Percentiles rank a stretch among this genome's conserved stretches.
Conservation (phyloP, 179 eudicot species). For the Corrigiola litoralis region DNA sequence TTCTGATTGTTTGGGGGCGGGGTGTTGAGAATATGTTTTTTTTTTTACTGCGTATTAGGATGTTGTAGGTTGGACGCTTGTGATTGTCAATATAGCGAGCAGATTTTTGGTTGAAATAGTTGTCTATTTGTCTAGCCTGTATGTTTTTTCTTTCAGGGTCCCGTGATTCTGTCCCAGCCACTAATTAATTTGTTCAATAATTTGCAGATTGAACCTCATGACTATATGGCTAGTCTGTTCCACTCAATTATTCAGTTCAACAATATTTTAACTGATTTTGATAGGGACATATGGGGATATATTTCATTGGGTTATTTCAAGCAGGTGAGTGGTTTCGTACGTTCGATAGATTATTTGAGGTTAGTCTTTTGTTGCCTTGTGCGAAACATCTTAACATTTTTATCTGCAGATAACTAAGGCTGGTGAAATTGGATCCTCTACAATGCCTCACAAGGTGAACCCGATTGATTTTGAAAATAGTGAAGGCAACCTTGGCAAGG, state of each 20-base stretch:
- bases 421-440: slow-evolving; percentile 96
- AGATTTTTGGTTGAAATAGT: neutral
- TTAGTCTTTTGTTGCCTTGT: neutral
- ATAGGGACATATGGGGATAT: slow-evolving; percentile 90
- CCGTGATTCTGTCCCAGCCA: neutral
- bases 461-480: slow-evolving; percentile 98
- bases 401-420: slow-evolving; percentile 69
- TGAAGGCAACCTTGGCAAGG: slow-evolving; percentile 94
- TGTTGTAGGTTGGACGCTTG: neutral
- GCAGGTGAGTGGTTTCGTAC: slow-evolving; percentile 51
- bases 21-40: too few relatives aligned
- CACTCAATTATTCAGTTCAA: slow-evolving; percentile 68
- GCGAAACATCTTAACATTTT: slow-evolving; percentile 1
- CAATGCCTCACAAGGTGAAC: slow-evolving; percentile 99
- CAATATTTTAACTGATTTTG: slow-evolving; percentile 78
- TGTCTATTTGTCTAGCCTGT: neutral
- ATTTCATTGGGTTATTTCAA: slow-evolving; percentile 86
- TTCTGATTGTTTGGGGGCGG: too few relatives aligned
- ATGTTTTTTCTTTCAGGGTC: too few relatives aligned
- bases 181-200: neutral
- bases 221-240: slow-evolving; percentile 91
- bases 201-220: slow-evolving; percentile 94
- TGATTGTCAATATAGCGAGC: neutral
- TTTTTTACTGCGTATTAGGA: too few relatives aligned
- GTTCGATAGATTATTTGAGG: neutral